Conservation (phyloP, 192 early-diverging fungal species). For the Bifiguratus adelaidae region DNA sequence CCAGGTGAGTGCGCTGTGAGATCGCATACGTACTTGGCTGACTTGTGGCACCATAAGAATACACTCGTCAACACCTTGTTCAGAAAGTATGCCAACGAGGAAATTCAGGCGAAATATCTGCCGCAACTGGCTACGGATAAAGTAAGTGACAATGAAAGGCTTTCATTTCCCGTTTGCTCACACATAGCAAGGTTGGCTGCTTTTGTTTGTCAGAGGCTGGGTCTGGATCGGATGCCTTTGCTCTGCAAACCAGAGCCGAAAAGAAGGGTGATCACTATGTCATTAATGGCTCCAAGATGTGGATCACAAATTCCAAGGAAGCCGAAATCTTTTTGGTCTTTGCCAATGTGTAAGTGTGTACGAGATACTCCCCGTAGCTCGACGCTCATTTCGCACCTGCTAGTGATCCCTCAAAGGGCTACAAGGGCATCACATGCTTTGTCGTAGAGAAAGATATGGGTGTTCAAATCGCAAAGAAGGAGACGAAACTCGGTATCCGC, state of each 20-base stretch:
- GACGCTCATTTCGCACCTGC: neutral
- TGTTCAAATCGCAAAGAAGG: constrained; percentile 90
- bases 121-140: constrained; percentile 69
- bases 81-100: constrained; percentile 65
- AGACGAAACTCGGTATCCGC: constrained; percentile 95
- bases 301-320: constrained; percentile 94
- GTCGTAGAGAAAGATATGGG: constrained; percentile 90
- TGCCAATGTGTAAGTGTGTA: constrained; percentile 68
- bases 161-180: too few relatives aligned
- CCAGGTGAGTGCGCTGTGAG: constrained; percentile 26
- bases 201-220: constrained; percentile 93
- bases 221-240: constrained; percentile 68
- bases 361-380: neutral
- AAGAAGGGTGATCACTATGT: constrained; percentile 86
- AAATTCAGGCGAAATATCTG: constrained; percentile 75
- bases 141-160: too few relatives aligned
- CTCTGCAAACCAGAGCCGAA: constrained; percentile 59
- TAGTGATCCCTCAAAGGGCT: constrained; percentile 74
- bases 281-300: constrained; percentile 85
- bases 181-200: constrained; percentile 83
- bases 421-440: constrained; percentile 97
- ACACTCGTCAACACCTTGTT: constrained; percentile 93
- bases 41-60: constrained; percentile 44
- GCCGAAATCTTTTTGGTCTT: constrained; percentile 96
- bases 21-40: neutral